Evolutionary conservation across 208 protist species (phyloP).

Genomic region (Trypanosoma scelopori): DNA sequence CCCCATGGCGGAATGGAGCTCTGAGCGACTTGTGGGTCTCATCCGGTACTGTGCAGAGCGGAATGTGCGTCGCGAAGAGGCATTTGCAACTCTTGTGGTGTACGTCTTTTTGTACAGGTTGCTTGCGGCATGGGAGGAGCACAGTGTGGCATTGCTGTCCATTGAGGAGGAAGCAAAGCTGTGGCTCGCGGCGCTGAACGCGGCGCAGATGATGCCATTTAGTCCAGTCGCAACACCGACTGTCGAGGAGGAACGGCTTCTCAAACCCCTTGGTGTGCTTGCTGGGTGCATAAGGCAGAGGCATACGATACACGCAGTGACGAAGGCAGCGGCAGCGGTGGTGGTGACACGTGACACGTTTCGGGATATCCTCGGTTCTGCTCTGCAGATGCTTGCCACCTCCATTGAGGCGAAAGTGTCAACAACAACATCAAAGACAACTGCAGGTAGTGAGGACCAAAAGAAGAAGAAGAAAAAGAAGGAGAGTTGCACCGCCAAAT

Average conservation of each 20-base stretch:
- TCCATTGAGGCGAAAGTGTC: neutral
- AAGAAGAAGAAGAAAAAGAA: neutral
- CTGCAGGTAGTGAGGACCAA: no score
- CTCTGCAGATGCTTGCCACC: slow-evolving; percentile 8
- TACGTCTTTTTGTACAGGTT: slow-evolving; percentile 33
- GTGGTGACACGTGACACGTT: no score
- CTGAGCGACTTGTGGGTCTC: slow-evolving; percentile 9
- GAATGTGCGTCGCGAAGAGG: slow-evolving; percentile 21
- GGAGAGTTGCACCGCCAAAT: neutral
- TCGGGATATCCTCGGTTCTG: neutral
- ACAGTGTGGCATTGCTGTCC: slow-evolving; percentile 1
- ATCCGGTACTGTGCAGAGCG: slow-evolving; percentile 22
- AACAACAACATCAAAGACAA: neutral
- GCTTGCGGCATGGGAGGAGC: neutral
- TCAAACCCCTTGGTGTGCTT: slow-evolving; percentile 17
- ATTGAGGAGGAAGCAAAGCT: slow-evolving; percentile 23
- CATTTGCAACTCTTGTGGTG: slow-evolving; percentile 30
- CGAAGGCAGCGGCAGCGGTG: neutral
- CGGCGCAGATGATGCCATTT: slow-evolving; percentile 12
- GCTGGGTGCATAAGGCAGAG: slow-evolving; percentile 8
- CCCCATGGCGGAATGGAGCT: slow-evolving; percentile 24
- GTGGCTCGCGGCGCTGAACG: slow-evolving; percentile 10
- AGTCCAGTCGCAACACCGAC: neutral
- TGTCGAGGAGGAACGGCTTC: slow-evolving; percentile 18
- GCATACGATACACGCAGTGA: slow-evolving; percentile 10